phyloP scores from a whole-genome alignment of 179 eudicot species.

The Sideroxylon spinosum region DNA sequence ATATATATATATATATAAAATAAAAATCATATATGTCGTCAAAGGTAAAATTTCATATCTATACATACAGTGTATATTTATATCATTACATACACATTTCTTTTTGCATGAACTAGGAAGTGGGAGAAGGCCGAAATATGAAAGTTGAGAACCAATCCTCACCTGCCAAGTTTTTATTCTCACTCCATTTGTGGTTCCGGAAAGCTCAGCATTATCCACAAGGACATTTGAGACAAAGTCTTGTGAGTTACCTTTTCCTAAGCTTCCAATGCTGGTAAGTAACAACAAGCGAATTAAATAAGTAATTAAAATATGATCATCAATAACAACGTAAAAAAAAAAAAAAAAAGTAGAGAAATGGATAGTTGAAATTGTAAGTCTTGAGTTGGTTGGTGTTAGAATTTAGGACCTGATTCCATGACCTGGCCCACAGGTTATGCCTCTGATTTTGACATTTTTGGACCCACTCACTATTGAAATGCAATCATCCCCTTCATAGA shows the following conservation, averaged over 20 bases:
- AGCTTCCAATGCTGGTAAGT: constrained; percentile 32
- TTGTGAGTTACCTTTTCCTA: constrained; percentile 24
- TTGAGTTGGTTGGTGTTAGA: constrained; percentile 8
- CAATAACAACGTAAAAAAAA: neutral
- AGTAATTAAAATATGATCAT: neutral
- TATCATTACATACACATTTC: neutral
- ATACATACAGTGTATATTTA: no score
- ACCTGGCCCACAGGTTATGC: constrained; percentile 77
- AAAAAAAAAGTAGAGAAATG: neutral
- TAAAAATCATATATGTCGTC: no score
- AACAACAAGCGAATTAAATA: neutral
- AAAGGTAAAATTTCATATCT: no score
- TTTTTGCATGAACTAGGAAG: neutral
- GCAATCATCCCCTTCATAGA: constrained; percentile 66
- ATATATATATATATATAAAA: no score
- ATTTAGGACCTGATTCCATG: constrained; percentile 72
- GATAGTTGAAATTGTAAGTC: constrained; percentile 14
- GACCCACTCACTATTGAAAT: constrained; percentile 78
- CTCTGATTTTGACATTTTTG: constrained; percentile 38
- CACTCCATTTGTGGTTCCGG: constrained; percentile 32
- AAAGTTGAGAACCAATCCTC: neutral
- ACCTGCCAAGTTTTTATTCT: constrained; percentile 37
- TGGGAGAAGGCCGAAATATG: constrained; percentile 1
- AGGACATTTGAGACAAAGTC: constrained; percentile 21
- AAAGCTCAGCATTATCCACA: constrained; percentile 19